Conservation (phyloP, 139 green algal genomes). For the Pseudopediastrum boryanum region DNA sequence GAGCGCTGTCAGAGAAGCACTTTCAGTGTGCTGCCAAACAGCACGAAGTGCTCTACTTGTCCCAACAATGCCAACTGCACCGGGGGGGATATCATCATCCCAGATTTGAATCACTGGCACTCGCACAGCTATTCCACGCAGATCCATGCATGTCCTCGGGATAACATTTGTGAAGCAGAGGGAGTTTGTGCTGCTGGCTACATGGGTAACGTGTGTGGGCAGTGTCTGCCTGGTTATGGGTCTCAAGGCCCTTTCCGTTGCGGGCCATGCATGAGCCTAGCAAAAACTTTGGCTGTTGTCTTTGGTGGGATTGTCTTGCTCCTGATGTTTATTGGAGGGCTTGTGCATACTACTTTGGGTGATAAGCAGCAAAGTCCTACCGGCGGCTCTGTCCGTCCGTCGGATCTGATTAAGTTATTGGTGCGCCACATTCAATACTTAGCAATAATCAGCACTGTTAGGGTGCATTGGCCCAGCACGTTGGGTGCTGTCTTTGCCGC, state of each 20-base stretch:
- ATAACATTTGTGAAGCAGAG: no score
- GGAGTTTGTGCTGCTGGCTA: slow-evolving; percentile 35
- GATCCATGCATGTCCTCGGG: no score
- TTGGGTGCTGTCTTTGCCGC: background rate
- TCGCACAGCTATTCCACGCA: no score
- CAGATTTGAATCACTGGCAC: no score
- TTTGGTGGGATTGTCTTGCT: background rate
- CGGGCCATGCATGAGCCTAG: background rate
- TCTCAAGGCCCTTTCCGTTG: background rate
- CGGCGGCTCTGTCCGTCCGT: background rate
- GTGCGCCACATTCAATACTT: slow-evolving; percentile 1
- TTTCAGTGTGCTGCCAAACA: no score
- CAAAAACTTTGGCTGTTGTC: background rate
- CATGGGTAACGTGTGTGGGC: slow-evolving; percentile 39
- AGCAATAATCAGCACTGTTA: background rate
- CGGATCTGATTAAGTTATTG: slow-evolving; percentile 12
- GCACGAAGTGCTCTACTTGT: no score
- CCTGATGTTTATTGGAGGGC: background rate
- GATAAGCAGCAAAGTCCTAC: background rate
- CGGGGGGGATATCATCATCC: no score
- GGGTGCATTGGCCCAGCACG: slow-evolving; percentile 3
- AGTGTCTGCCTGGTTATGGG: background rate
- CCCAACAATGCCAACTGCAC: no score
- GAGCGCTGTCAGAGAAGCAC: no score
- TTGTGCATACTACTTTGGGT: background rate